phyloP scores from a whole-genome alignment of 2,329 filamentous ascomycete genomes.

The Diaporthe citriasiana region DNA sequence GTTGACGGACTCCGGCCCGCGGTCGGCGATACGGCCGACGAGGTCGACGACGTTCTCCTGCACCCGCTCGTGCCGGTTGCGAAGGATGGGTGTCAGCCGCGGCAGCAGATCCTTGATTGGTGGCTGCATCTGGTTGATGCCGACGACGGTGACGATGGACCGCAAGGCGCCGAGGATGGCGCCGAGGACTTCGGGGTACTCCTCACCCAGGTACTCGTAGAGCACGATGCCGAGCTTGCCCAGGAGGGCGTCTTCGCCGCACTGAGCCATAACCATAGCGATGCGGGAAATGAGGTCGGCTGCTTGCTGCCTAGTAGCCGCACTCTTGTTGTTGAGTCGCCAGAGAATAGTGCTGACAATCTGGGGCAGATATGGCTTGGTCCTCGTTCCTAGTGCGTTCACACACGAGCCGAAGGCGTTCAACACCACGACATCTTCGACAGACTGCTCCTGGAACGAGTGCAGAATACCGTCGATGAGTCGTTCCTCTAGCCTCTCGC shows the following conservation, averaged over 20 bases:
- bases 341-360: conserved; percentile 97
- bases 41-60: conserved; percentile 99
- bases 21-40: conserved; percentile 96
- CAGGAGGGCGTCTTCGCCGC: conserved; percentile 95
- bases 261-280: conserved; percentile 99
- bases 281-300: conserved; percentile 97
- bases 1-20: conserved; percentile 95
- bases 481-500: conserved; percentile 90
- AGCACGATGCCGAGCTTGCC: conserved; percentile 94
- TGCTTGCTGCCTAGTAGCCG: conserved; percentile 95
- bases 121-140: conserved; percentile 98
- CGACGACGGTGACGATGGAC: conserved; percentile 97
- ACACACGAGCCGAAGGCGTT: conserved; percentile 99
- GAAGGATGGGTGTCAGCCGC: conserved; percentile 95
- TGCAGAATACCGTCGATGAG: conserved; percentile 96
- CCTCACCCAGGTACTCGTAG: conserved; percentile 98
- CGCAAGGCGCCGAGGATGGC: conserved; percentile 95
- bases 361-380: conserved; percentile 96
- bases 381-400: conserved; percentile 91
- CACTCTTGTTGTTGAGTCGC: conserved; percentile 97
- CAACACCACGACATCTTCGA: conserved; percentile 95
- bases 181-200: conserved; percentile 97
- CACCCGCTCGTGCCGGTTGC: conserved; percentile 98
- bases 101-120: conserved; percentile 97
- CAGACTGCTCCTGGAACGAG: conserved; percentile 97